phyloP scores from a whole-genome alignment of 345 rosid genomes.

The Brassica nigra region DNA sequence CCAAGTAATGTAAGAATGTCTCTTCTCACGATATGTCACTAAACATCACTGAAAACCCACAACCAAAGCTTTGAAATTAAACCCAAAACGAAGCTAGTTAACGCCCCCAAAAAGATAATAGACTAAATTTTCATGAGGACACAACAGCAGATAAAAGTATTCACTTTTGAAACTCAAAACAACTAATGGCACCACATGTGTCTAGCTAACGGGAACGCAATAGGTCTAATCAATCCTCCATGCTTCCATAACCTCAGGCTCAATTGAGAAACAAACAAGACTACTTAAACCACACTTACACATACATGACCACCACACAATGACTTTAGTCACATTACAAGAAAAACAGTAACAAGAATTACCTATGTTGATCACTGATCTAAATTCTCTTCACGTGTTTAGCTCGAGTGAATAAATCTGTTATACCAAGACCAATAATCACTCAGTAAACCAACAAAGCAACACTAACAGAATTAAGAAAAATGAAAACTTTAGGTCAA shows the following conservation, averaged over 20 bases:
- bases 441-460: neutral
- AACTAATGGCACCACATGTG: too few species aligned
- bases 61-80: neutral
- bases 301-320: neutral
- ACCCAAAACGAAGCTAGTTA: neutral
- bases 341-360: conserved; percentile 4
- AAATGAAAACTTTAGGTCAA: too few species aligned
- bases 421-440: neutral
- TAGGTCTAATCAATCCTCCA: too few species aligned
- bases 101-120: too few species aligned
- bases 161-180: conserved; percentile 57
- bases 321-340: conserved; percentile 10
- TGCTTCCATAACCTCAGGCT: neutral
- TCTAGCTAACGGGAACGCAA: too few species aligned
- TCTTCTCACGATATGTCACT: neutral
- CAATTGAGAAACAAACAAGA: neutral
- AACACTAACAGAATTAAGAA: neutral
- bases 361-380: conserved; percentile 79
- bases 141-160: conserved; percentile 28
- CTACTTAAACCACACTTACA: neutral
- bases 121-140: too few species aligned
- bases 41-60: neutral
- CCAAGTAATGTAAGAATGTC: neutral
- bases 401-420: conserved; percentile 71
- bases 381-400: conserved; percentile 72